A percentile compares a stretch with the other conserved stretches of the same genome.
Evolutionary conservation across 2,329 filamentous ascomycete species (phyloP).

Genomic region (Emydomyces testavorans): DNA sequence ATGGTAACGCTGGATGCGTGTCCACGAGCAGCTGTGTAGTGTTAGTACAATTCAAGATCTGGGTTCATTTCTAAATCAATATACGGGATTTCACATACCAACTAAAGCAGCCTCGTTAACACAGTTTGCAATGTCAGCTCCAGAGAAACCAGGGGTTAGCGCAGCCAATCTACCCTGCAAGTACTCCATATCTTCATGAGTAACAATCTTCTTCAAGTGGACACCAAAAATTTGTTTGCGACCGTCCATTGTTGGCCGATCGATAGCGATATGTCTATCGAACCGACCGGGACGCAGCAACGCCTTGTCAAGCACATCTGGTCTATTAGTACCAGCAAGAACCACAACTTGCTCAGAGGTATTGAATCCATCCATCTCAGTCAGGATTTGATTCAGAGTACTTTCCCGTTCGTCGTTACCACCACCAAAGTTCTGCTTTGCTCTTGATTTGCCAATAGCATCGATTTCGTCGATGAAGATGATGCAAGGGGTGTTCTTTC

Average conservation of each 20-base stretch:
- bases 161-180: conserved; percentile 80
- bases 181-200: conserved; percentile 76
- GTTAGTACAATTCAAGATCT: conserved; percentile 10
- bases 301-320: conserved; percentile 88
- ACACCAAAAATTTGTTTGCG: conserved; percentile 93
- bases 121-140: conserved; percentile 96
- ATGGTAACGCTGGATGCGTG: conserved; percentile 73
- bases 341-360: conserved; percentile 94
- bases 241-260: conserved; percentile 91
- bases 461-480: conserved; percentile 99
- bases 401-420: conserved; percentile 96
- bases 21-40: conserved; percentile 59
- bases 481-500: conserved; percentile 95
- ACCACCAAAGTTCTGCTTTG: conserved; percentile 70
- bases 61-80: no score
- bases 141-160: conserved; percentile 89
- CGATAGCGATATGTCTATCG: conserved; percentile 90
- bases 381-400: conserved; percentile 94
- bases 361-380: conserved; percentile 99
- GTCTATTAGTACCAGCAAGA: conserved; percentile 88
- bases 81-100: conserved; percentile 47
- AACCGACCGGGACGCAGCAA: conserved; percentile 95
- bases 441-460: conserved; percentile 82
- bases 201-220: conserved; percentile 88
- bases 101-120: conserved; percentile 96